Conservation (phyloP, 2,329 filamentous ascomycete species). For the Arthroderma uncinatum region DNA sequence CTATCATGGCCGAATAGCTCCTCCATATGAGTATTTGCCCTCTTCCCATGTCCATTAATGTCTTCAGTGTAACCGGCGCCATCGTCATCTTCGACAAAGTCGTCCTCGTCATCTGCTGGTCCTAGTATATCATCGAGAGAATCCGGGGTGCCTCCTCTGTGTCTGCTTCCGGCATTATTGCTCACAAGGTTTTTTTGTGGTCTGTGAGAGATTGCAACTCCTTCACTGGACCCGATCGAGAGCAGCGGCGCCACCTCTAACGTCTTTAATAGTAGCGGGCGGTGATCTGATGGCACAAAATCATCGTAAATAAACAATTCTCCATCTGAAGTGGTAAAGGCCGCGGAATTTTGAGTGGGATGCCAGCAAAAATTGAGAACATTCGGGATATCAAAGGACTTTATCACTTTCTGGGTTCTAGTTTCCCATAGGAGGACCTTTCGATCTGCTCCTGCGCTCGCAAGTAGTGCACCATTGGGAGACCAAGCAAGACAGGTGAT, state of each 20-base stretch:
- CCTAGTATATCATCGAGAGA: constrained; percentile 75
- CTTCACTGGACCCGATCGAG: constrained; percentile 63
- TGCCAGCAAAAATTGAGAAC: constrained; percentile 87
- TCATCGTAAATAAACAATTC: constrained; percentile 76
- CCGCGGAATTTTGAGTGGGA: constrained; percentile 73
- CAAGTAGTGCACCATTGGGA: constrained; percentile 81
- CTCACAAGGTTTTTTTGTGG: constrained; percentile 43
- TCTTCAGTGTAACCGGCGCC: constrained; percentile 73
- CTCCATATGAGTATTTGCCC: constrained; percentile 42
- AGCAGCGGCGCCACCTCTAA: constrained; percentile 75
- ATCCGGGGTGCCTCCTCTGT: constrained; percentile 55
- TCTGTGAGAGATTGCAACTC: constrained; percentile 52
- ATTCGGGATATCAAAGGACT: constrained; percentile 66
- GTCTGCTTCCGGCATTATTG: constrained; percentile 30
- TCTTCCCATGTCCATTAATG: constrained; percentile 53
- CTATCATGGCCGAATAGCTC: constrained; percentile 33
- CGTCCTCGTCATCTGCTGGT: constrained; percentile 53
- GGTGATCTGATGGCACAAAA: constrained; percentile 44
- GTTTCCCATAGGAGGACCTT: constrained; percentile 66
- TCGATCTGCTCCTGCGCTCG: constrained; percentile 45
- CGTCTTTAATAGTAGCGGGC: constrained; percentile 39
- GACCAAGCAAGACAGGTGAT: constrained; percentile 88
- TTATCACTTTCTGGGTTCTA: constrained; percentile 70
- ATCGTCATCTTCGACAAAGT: constrained; percentile 91
- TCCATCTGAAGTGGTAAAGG: constrained; percentile 85